Conservation (phyloP, 306 rosid species). For the Luffa acutangula region DNA sequence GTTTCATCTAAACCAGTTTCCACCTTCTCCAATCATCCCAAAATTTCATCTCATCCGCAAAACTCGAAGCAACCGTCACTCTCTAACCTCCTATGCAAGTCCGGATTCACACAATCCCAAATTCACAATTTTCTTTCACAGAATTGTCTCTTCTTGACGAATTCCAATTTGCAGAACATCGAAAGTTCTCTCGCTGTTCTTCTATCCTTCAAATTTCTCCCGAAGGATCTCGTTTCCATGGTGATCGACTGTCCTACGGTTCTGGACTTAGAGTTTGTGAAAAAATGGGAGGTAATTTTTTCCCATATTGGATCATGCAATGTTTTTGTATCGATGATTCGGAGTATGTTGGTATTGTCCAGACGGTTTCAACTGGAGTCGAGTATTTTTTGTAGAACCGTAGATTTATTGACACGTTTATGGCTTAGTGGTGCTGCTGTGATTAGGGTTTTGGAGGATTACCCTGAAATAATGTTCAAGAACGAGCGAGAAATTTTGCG, state of each 20-base stretch:
- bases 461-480: slow-evolving; percentile 32
- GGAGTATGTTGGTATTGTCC: slow-evolving; percentile 36
- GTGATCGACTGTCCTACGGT: slow-evolving; percentile 43
- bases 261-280: slow-evolving; percentile 39
- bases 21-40: slow-evolving; percentile 16
- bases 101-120: slow-evolving; percentile 54
- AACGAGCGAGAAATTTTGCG: slow-evolving; percentile 19
- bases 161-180: slow-evolving; percentile 22
- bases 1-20: slow-evolving; percentile 15
- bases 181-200: slow-evolving; percentile 40
- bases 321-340: slow-evolving; percentile 30
- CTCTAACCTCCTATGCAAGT: slow-evolving; percentile 41
- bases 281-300: slow-evolving; percentile 35
- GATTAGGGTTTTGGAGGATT: slow-evolving; percentile 44
- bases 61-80: slow-evolving; percentile 34
- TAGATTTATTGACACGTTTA: slow-evolving; percentile 30
- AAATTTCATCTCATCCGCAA: background rate
- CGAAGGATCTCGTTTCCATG: slow-evolving; percentile 36
- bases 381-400: slow-evolving; percentile 1
- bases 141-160: slow-evolving; percentile 30
- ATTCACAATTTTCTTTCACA: slow-evolving; percentile 29
- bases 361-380: slow-evolving; percentile 40
- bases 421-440: slow-evolving; percentile 30
- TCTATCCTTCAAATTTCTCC: slow-evolving; percentile 42
- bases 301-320: slow-evolving; percentile 16